Conservation (phyloP, 2,329 filamentous ascomycete species). For the Botrytis fabae region DNA sequence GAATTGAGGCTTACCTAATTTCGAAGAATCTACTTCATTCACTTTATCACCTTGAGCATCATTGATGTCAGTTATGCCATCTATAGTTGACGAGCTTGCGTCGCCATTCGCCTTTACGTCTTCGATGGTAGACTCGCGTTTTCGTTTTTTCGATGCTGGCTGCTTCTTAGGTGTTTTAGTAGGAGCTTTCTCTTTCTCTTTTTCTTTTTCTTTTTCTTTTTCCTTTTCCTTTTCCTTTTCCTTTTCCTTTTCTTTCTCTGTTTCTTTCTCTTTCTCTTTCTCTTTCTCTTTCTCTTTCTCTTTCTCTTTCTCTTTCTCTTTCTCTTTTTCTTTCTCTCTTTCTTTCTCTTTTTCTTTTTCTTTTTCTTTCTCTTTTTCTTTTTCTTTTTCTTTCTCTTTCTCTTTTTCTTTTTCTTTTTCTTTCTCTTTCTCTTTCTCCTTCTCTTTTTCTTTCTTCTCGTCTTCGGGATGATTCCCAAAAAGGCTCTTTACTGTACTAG, state of each 20-base stretch:
- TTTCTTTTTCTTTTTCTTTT: slow-evolving; percentile 23
- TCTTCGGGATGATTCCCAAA: slow-evolving; percentile 34
- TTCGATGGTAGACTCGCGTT: slow-evolving; percentile 35
- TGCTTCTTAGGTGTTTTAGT: slow-evolving; percentile 32
- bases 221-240: slow-evolving; percentile 26
- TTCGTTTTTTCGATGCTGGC: slow-evolving; percentile 37
- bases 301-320: slow-evolving; percentile 26
- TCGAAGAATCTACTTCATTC: slow-evolving; percentile 27
- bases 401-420: slow-evolving; percentile 26
- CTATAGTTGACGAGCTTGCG: slow-evolving; percentile 22
- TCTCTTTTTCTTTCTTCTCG: slow-evolving; percentile 18
- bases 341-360: slow-evolving; percentile 25
- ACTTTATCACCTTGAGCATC: slow-evolving; percentile 22
- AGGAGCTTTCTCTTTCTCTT: slow-evolving; percentile 23
- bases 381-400: slow-evolving; percentile 21
- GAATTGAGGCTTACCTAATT: slow-evolving; percentile 43
- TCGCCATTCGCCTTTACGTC: slow-evolving; percentile 14
- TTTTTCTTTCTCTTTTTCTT: too few relatives aligned
- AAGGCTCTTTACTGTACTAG: slow-evolving; percentile 48
- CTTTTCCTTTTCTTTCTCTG: slow-evolving; percentile 22
- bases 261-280: neutral
- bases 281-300: slow-evolving; percentile 5
- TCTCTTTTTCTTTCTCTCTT: slow-evolving; percentile 21
- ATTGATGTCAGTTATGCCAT: slow-evolving; percentile 32
- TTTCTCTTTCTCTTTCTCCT: slow-evolving; percentile 26